These are phyloP conservation scores for Boletus eberwhitei DNA, from an alignment of 768 basidiomycete genomes.

Conservation along the genomic window DNA sequence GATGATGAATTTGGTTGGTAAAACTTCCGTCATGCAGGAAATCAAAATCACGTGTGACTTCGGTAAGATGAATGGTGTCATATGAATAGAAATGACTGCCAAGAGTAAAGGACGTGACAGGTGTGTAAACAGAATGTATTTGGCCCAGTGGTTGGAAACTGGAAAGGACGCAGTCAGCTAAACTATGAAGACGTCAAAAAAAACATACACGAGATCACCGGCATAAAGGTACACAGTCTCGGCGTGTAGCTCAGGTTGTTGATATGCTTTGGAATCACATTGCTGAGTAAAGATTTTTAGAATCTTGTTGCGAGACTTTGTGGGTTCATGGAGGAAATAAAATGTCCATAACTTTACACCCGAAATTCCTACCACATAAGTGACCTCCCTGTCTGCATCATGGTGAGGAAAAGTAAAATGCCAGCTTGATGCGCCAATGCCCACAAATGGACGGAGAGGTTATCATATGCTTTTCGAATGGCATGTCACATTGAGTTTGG, in stretches of 20 bases:
- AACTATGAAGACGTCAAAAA: neutral
- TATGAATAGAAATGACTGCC: neutral
- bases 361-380: neutral
- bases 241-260: neutral
- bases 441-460: neutral
- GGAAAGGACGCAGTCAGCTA: neutral
- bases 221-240: neutral
- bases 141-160: neutral
- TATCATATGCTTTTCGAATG: neutral
- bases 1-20: neutral
- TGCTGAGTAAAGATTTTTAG: neutral
- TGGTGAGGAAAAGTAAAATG: neutral
- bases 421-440: neutral
- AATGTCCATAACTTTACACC: slow-evolving; percentile 11
- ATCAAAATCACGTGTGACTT: neutral
- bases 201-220: neutral
- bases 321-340: neutral
- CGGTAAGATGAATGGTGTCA: neutral
- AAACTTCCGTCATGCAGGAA: neutral
- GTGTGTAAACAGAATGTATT: neutral
- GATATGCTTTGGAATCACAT: neutral
- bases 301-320: neutral
- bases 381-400: slow-evolving; percentile 3
- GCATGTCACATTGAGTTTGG: neutral
- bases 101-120: neutral